Evolutionary conservation across 768 basidiomycete species (phyloP), one percentile per base, ranked within the genome.

Genomic region (Serendipita sp.): DNA sequence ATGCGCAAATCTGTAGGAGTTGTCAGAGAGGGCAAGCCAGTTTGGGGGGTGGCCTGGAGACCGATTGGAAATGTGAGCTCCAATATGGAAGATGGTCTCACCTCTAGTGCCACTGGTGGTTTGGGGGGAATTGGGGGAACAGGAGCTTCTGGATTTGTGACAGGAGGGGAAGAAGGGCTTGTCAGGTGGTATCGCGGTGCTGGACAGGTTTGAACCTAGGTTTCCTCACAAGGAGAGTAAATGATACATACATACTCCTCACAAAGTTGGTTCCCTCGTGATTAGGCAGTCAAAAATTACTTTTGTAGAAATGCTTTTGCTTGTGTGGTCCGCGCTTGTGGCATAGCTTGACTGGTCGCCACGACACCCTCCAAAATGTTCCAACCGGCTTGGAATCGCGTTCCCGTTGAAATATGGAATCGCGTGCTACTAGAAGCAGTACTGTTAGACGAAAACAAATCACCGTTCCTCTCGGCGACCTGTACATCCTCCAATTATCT

Each of bases 1-100:
- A 81, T 88, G 3, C 83, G 88, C 3, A 76, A 84, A 0, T 82
- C 83, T 10, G 88, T 92, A 18, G 88, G 85, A 24, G 91, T 88
- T 0, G 77, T 87, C 3, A 83, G 86, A 71, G 89, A 91, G 64
- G 81, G 81, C 0, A 86, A 86, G 24, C 89, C 91, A 69, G 86
- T 92, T 1, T 92, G 90, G 90, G 78, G 82, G 13, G 87, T 91
- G 1, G 83, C 86, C 3, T 92, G 90, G 89, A 77, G 84, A 44
- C 88, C 87, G 3, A 81, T 78, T 69, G 56, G 56, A 2, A 18
- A 32, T 34, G 18, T 30, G 35, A 38, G 34, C 10, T n/a, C 28
- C 0, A 38, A 60, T n/a, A 60, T 60, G 30, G 56, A 60, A 32
- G 37, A 34, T n/a, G 37, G 56, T 24, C 30, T 34, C 8, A 32